phyloP scores from a whole-genome alignment of 768 basidiomycete genomes.

The Boletus sp. region DNA sequence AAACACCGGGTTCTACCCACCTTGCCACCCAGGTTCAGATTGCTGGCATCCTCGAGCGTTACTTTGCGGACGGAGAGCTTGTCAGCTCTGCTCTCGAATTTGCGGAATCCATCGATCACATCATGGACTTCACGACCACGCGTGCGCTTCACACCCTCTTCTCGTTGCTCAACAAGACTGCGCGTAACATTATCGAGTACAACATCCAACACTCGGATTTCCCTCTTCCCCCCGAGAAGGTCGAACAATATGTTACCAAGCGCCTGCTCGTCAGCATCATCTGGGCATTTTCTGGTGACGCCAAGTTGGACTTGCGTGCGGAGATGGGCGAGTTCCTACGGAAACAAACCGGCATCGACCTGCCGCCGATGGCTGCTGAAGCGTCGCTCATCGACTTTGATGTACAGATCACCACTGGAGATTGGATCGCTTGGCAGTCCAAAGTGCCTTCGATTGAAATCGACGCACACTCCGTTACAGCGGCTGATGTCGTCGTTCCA shows the following conservation, averaged over 20 bases:
- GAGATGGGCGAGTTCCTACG: slow-evolving; percentile 87
- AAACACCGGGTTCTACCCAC: slow-evolving; percentile 57
- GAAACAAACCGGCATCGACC: slow-evolving; percentile 83
- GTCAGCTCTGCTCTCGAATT: slow-evolving; percentile 76
- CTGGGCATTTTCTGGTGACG: slow-evolving; percentile 98
- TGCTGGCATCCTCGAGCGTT: slow-evolving; percentile 71
- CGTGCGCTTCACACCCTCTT: slow-evolving; percentile 95
- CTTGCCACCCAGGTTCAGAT: slow-evolving; percentile 76
- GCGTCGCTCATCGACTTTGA: slow-evolving; percentile 94
- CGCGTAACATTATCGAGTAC: slow-evolving; percentile 91
- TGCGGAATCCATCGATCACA: slow-evolving; percentile 88
- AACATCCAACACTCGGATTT: slow-evolving; percentile 95
- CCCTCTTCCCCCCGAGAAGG: slow-evolving; percentile 76
- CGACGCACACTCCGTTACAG: slow-evolving; percentile 93
- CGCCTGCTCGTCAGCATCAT: slow-evolving; percentile 88
- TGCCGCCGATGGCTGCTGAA: slow-evolving; percentile 73
- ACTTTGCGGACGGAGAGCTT: slow-evolving; percentile 80
- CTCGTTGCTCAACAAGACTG: slow-evolving; percentile 95
- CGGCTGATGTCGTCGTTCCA: slow-evolving; percentile 95
- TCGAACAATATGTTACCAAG: slow-evolving; percentile 90
- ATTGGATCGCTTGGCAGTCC: slow-evolving; percentile 91
- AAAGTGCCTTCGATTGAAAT: slow-evolving; percentile 95
- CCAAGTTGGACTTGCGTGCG: slow-evolving; percentile 85
- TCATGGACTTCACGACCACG: slow-evolving; percentile 96
- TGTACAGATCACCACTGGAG: slow-evolving; percentile 79